Evolutionary conservation across 768 basidiomycete species (phyloP).

Genomic region (Boletus sensibilis): DNA sequence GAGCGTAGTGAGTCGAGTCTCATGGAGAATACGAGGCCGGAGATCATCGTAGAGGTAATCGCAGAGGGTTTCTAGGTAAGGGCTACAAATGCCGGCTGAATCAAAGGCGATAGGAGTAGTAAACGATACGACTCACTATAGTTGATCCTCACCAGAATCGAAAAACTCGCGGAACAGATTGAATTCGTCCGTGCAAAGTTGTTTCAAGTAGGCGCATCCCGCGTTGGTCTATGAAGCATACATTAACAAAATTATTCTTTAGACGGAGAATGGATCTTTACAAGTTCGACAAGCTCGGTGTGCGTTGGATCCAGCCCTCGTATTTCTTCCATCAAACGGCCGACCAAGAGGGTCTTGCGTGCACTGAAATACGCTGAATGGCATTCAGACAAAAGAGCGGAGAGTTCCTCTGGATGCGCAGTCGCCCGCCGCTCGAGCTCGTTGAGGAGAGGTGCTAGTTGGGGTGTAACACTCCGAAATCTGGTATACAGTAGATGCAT

Average conservation of each 20-base stretch:
- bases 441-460: constrained; percentile 72
- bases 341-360: constrained; percentile 69
- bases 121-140: constrained; percentile 52
- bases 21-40: constrained; percentile 92
- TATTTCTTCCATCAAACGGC: constrained; percentile 78
- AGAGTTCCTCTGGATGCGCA: constrained; percentile 81
- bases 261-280: constrained; percentile 33
- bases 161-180: constrained; percentile 84
- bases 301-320: constrained; percentile 72
- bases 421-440: constrained; percentile 82
- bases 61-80: constrained; percentile 87
- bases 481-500: constrained; percentile 88
- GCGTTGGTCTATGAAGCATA: constrained; percentile 64
- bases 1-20: constrained; percentile 80
- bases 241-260: neutral
- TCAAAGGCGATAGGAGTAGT: constrained; percentile 6
- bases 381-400: constrained; percentile 80
- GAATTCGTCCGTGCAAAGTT: constrained; percentile 89
- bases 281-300: constrained; percentile 87
- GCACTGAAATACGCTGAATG: constrained; percentile 79
- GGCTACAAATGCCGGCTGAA: constrained; percentile 42
- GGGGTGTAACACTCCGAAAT: constrained; percentile 68
- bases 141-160: constrained; percentile 71
- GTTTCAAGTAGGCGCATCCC: constrained; percentile 91
- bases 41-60: constrained; percentile 95